A percentile compares a stretch with the other conserved stretches of the same genome.
phyloP scores from a whole-genome alignment of 2,329 filamentous ascomycete species.

The Pezicula radicicola region DNA sequence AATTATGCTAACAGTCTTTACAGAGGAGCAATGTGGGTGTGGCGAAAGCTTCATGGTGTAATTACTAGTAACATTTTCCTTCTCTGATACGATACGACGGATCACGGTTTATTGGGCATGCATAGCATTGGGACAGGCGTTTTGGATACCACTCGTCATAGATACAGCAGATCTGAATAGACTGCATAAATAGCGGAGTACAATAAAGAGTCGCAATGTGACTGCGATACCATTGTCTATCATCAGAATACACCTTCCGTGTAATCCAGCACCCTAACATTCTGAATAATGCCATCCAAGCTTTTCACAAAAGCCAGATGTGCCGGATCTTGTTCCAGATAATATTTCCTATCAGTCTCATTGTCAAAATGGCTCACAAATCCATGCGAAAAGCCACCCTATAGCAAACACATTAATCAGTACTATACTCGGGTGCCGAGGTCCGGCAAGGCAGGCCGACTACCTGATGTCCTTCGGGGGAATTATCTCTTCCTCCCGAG shows the following conservation, averaged over 20 bases:
- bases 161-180: background rate
- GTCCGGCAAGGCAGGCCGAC: slow-evolving; percentile 8
- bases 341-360: slow-evolving; percentile 64
- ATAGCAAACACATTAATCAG: background rate
- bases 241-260: slow-evolving; percentile 44
- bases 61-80: slow-evolving; percentile 9
- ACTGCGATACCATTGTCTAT: background rate
- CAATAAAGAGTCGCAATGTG: background rate
- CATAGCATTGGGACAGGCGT: slow-evolving; percentile 27
- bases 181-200: background rate
- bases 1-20: slow-evolving; percentile 26
- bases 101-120: slow-evolving; percentile 15
- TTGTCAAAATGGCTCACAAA: slow-evolving; percentile 68
- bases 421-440: background rate
- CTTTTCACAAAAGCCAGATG: slow-evolving; percentile 59
- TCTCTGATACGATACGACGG: slow-evolving; percentile 4
- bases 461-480: slow-evolving; percentile 59
- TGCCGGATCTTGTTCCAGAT: slow-evolving; percentile 60
- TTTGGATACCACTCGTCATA: slow-evolving; percentile 6
- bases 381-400: slow-evolving; percentile 64
- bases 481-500: slow-evolving; percentile 60
- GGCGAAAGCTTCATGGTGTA: slow-evolving; percentile 93
- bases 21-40: slow-evolving; percentile 94
- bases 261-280: slow-evolving; percentile 60
- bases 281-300: slow-evolving; percentile 44